Conservation (phyloP, 192 early-diverging fungal species). For the Pilaira anomala region DNA sequence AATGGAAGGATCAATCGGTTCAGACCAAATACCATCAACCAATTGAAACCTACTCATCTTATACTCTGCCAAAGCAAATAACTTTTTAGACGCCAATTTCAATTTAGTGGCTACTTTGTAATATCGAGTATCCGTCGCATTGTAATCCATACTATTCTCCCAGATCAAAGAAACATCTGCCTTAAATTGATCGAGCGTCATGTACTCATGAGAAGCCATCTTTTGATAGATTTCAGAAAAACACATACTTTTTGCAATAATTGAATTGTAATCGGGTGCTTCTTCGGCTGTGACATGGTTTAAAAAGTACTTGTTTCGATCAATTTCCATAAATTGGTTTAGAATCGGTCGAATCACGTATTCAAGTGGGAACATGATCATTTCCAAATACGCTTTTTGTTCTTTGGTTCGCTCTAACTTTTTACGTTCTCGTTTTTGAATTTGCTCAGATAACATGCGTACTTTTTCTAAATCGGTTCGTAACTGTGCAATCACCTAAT, state of each 20-base stretch:
- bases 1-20: conserved; percentile 47
- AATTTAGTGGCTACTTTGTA: conserved; percentile 59
- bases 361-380: conserved; percentile 67
- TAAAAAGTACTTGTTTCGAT: not conserved
- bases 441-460: conserved; percentile 76
- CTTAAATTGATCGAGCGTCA: conserved; percentile 49
- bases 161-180: conserved; percentile 67
- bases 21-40: conserved; percentile 20
- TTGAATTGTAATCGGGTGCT: conserved; percentile 65
- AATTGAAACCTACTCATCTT: conserved; percentile 38
- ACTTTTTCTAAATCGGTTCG: conserved; percentile 88
- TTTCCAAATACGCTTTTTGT: conserved; percentile 64
- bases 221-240: conserved; percentile 64
- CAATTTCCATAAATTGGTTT: conserved; percentile 55
- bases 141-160: conserved; percentile 70
- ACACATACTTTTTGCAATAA: conserved; percentile 74
- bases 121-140: conserved; percentile 65
- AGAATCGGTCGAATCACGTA: conserved; percentile 61
- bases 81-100: conserved; percentile 31
- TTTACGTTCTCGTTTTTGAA: conserved; percentile 65
- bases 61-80: conserved; percentile 41
- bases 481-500: conserved; percentile 42
- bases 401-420: conserved; percentile 58
- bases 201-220: conserved; percentile 55
- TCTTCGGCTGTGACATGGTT: not conserved